Conservation (phyloP, 345 rosid species). For the Dipteronia dyeriana region DNA sequence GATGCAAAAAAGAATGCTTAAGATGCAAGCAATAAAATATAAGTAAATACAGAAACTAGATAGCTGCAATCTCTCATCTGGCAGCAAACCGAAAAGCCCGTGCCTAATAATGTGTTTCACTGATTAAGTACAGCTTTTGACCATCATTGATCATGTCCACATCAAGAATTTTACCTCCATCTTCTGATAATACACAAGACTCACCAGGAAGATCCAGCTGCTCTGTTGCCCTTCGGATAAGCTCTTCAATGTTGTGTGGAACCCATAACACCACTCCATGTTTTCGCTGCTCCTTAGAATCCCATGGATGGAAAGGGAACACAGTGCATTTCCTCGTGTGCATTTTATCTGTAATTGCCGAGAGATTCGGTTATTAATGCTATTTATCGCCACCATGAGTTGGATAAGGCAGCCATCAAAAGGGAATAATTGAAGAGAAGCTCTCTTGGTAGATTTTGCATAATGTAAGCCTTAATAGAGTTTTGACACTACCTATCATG, state of each 20-base stretch:
- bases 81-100: not conserved
- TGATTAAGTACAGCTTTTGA: constrained; percentile 64
- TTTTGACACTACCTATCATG: constrained; percentile 46
- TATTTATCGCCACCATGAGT: not conserved
- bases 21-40: not conserved
- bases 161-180: constrained; percentile 68
- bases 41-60: not conserved
- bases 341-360: constrained; percentile 38
- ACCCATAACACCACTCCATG: constrained; percentile 76
- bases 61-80: not conserved
- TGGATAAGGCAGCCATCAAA: not conserved
- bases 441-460: not conserved
- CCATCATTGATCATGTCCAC: constrained; percentile 68
- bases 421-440: not conserved
- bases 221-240: constrained; percentile 50
- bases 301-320: constrained; percentile 70
- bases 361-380: constrained; percentile 8
- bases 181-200: constrained; percentile 59
- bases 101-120: constrained; percentile 27
- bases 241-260: constrained; percentile 53
- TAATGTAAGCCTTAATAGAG: not conserved
- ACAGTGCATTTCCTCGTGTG: constrained; percentile 67
- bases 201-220: constrained; percentile 44
- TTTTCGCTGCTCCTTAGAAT: constrained; percentile 44
- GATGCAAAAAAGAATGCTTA: not conserved